Conservation (phyloP, 768 basidiomycete genomes). For the Mycena capillaripes region DNA sequence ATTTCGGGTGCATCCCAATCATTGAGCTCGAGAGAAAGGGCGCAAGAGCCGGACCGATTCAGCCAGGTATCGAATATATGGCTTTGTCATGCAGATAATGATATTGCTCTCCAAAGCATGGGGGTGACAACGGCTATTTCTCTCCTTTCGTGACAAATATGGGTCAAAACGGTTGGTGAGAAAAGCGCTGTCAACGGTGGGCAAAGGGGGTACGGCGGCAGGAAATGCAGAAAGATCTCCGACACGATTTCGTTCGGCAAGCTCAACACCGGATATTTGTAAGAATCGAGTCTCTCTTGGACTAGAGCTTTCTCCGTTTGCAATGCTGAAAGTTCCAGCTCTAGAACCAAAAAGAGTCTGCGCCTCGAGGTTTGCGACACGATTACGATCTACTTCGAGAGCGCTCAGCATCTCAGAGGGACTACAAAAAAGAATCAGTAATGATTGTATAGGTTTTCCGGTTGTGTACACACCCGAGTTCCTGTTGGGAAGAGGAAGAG, state of each 20-base stretch:
- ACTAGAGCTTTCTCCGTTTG: neutral
- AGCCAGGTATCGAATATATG: neutral
- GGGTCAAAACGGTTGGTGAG: neutral
- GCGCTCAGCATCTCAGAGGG: no score
- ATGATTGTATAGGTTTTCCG: no score
- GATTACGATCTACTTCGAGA: neutral
- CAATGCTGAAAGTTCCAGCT: neutral
- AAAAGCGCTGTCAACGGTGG: neutral
- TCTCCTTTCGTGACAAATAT: neutral
- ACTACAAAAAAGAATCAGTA: no score
- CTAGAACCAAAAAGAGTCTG: neutral
- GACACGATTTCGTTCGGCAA: no score
- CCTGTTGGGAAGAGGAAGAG: no score
- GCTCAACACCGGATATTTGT: no score
- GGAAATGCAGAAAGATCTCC: neutral
- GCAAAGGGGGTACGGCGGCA: neutral
- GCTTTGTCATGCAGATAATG: neutral
- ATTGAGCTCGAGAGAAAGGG: no score
- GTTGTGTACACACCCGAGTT: no score
- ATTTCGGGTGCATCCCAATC: no score
- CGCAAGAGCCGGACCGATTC: neutral
- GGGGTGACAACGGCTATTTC: neutral
- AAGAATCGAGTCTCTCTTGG: conserved; percentile 69
- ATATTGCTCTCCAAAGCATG: neutral
- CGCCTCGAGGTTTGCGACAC: neutral